Percentiles rank a stretch among this genome's conserved stretches.
phyloP scores from a whole-genome alignment of 805 yeast genomes.

The Yarrowia sp. region DNA sequence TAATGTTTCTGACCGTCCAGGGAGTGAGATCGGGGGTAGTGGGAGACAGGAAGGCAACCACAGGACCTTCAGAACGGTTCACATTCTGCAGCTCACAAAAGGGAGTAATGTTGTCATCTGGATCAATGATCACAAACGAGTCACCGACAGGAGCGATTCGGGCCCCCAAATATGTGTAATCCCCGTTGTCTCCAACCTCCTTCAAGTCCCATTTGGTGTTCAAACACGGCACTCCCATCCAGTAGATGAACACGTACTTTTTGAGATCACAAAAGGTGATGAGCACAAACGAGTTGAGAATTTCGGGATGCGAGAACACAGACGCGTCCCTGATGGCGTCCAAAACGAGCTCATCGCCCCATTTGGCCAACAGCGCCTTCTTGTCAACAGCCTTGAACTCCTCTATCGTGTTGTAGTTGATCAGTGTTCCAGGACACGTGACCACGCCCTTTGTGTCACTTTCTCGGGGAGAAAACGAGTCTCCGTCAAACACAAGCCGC shows the following conservation, averaged over 20 bases:
- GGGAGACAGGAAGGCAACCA: conserved; percentile 1
- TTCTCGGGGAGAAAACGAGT: conserved; percentile 46
- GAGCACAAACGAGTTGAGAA: conserved; percentile 56
- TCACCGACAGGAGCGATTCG: not conserved
- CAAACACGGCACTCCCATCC: conserved; percentile 83
- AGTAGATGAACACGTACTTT: conserved; percentile 84
- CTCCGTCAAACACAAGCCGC: conserved; percentile 27
- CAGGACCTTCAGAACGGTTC: conserved; percentile 1
- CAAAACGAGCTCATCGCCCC: conserved; percentile 50
- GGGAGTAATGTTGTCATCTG: conserved; percentile 12
- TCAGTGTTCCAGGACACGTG: conserved; percentile 54
- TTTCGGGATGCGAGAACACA: conserved; percentile 53
- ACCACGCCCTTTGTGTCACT: not conserved
- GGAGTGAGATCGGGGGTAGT: not conserved
- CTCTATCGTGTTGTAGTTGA: conserved; percentile 82
- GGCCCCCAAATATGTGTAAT: not conserved
- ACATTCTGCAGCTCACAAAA: not conserved
- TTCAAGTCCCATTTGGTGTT: conserved; percentile 58
- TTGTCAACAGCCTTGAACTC: conserved; percentile 80
- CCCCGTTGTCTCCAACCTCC: not conserved
- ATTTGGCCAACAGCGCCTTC: conserved; percentile 57
- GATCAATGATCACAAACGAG: conserved; percentile 13
- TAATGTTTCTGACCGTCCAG: conserved; percentile 37
- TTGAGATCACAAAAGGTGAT: conserved; percentile 87
- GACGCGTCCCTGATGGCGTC: conserved; percentile 49